Percentiles rank a stretch among this genome's conserved stretches.
These are phyloP conservation scores for Phanerodontia chrysosporium DNA, from an alignment of 768 basidiomycete species.

Conservation along the genomic window DNA sequence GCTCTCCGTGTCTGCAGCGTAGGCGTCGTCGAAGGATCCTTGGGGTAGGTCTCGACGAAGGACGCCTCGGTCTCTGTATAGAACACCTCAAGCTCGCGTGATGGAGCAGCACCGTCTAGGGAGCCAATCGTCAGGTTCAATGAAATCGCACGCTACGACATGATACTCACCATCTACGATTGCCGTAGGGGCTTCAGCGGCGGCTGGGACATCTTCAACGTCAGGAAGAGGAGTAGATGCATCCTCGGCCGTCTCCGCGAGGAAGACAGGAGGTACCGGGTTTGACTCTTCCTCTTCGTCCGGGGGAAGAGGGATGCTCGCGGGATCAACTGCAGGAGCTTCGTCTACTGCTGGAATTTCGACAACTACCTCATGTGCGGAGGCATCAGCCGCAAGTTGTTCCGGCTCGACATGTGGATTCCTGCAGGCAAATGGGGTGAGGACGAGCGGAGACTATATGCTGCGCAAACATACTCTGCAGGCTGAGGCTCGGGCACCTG, in stretches of 20 bases:
- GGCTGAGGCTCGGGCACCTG: not conserved
- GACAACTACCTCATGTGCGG: not conserved
- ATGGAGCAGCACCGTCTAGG: not conserved
- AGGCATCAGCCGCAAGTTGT: not conserved
- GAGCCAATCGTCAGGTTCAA: too few species aligned
- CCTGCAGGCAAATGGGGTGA: not conserved
- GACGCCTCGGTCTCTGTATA: not conserved
- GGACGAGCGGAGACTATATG: not conserved
- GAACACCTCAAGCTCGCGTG: not conserved
- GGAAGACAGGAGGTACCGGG: not conserved
- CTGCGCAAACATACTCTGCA: not conserved
- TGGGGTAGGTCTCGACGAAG: not conserved
- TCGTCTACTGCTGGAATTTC: not conserved
- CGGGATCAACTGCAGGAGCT: not conserved
- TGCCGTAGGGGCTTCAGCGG: not conserved
- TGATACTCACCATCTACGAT: too few species aligned
- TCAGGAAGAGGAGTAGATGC: not conserved
- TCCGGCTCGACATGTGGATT: not conserved
- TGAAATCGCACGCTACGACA: too few species aligned
- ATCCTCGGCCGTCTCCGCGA: not conserved
- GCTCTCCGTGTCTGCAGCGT: constrained; percentile 1
- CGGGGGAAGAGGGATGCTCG: not conserved
- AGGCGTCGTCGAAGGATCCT: constrained; percentile 3
- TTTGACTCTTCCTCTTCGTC: not conserved
- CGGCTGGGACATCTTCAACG: not conserved